phyloP scores from a whole-genome alignment of 306 rosid species.

The Ochetophila trinervis region DNA sequence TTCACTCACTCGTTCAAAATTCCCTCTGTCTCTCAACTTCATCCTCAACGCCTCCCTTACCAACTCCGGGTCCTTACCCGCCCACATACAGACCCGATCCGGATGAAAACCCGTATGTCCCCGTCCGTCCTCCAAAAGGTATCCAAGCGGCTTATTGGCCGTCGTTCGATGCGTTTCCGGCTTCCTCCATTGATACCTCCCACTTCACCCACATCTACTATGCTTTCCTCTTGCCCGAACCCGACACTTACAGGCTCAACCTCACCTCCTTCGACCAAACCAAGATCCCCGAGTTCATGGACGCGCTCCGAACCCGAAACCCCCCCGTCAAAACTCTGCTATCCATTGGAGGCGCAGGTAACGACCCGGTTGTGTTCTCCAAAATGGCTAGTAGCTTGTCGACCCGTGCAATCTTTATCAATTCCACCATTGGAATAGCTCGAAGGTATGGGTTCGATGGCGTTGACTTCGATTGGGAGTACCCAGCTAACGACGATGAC shows the following conservation, averaged over 20 bases:
- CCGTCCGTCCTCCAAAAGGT: neutral
- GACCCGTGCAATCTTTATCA: slow-evolving; percentile 47
- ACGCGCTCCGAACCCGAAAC: slow-evolving; percentile 25
- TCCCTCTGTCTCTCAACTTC: neutral
- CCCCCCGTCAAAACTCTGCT: slow-evolving; percentile 57
- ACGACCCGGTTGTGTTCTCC: slow-evolving; percentile 46
- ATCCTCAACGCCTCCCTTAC: neutral
- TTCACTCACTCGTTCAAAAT: neutral
- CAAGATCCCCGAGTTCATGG: slow-evolving; percentile 39
- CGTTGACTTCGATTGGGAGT: slow-evolving; percentile 85
- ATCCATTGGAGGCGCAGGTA: slow-evolving; percentile 69
- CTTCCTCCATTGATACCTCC: slow-evolving; percentile 48
- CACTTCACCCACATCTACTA: slow-evolving; percentile 72
- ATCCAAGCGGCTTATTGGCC: slow-evolving; percentile 83
- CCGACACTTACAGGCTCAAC: slow-evolving; percentile 36
- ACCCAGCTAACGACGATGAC: slow-evolving; percentile 39
- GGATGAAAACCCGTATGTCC: neutral
- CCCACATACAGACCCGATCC: neutral
- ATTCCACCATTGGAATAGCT: slow-evolving; percentile 57
- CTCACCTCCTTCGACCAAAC: slow-evolving; percentile 31
- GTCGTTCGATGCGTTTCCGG: slow-evolving; percentile 31
- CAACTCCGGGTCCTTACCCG: neutral
- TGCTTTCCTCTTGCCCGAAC: slow-evolving; percentile 56
- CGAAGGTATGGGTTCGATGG: slow-evolving; percentile 64
- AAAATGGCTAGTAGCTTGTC: slow-evolving; percentile 35